These are phyloP conservation scores for Erodium moschatum DNA, from an alignment of 441 rosid genomes.

Conservation along the genomic window DNA sequence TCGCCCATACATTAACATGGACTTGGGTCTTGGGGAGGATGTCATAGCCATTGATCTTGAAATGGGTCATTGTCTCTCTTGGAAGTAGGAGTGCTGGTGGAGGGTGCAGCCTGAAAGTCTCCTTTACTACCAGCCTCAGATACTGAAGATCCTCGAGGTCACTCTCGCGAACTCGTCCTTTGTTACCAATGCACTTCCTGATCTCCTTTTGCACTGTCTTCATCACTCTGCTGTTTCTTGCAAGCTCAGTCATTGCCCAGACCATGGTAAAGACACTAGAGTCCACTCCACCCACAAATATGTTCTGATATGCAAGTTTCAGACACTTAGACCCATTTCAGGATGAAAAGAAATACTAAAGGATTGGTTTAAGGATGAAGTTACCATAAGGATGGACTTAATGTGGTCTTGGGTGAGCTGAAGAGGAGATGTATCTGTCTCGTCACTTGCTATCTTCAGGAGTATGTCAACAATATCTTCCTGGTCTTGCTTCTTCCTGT, in stretches of 20 bases:
- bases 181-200: slow-evolving; percentile 28
- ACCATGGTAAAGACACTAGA: slow-evolving; percentile 23
- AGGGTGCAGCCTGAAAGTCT: slow-evolving; percentile 25
- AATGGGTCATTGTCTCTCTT: slow-evolving; percentile 38
- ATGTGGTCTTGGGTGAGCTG: slow-evolving; percentile 27
- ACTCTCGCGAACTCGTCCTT: slow-evolving; percentile 22
- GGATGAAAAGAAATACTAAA: too few species aligned
- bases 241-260: slow-evolving; percentile 46
- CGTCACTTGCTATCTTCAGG: slow-evolving; percentile 28
- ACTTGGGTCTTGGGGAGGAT: neutral
- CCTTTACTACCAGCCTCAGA: slow-evolving; percentile 41
- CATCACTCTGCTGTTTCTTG: slow-evolving; percentile 24
- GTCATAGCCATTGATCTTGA: slow-evolving; percentile 23
- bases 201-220: slow-evolving; percentile 40
- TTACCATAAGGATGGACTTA: slow-evolving; percentile 39
- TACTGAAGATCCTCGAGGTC: slow-evolving; percentile 31
- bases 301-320: slow-evolving; percentile 22
- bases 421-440: slow-evolving; percentile 15
- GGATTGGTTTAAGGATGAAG: too few species aligned
- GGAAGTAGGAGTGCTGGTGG: slow-evolving; percentile 30
- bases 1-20: neutral
- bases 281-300: slow-evolving; percentile 39
- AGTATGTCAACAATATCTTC: slow-evolving; percentile 46
- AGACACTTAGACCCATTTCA: too few species aligned
- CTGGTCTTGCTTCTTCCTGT: slow-evolving; percentile 18